Conservation (phyloP, 805 yeast genomes). For the Tetrapisispora pingtungensis region DNA sequence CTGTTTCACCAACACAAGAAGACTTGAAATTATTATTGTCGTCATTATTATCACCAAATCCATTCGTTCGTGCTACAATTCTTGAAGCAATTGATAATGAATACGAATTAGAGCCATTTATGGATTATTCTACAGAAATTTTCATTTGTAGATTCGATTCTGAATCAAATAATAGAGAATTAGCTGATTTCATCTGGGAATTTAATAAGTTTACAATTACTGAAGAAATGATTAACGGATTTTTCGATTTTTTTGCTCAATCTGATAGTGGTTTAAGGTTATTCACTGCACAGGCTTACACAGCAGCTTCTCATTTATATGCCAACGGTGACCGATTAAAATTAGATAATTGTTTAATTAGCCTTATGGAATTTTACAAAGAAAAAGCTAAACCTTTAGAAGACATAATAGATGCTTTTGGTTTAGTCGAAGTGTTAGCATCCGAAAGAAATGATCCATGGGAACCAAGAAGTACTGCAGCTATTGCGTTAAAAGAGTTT, state of each 20-base stretch:
- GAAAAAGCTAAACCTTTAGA: constrained; percentile 61
- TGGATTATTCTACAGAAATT: constrained; percentile 51
- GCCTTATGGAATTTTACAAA: constrained; percentile 46
- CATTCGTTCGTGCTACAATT: constrained; percentile 67
- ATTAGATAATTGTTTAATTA: constrained; percentile 29
- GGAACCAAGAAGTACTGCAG: constrained; percentile 79
- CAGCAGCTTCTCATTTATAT: constrained; percentile 45
- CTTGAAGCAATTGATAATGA: constrained; percentile 83
- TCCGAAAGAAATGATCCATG: constrained; percentile 62
- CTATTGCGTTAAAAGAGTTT: constrained; percentile 50
- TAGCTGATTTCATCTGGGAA: constrained; percentile 78
- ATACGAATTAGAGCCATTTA: constrained; percentile 38
- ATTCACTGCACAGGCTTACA: constrained; percentile 56
- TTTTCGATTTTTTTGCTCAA: constrained; percentile 44
- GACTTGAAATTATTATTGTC: constrained; percentile 54
- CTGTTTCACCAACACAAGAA: constrained; percentile 43
- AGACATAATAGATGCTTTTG: constrained; percentile 70
- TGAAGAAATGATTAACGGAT: constrained; percentile 31
- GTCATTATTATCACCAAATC: constrained; percentile 48
- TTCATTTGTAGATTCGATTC: constrained; percentile 74
- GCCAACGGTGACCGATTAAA: constrained; percentile 22
- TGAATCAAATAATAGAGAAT: constrained; percentile 46
- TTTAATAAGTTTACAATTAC: constrained; percentile 46
- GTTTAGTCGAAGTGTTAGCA: constrained; percentile 57
- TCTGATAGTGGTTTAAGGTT: constrained; percentile 58